Evolutionary conservation across 1,284 basidiomycete genomes (phyloP), one percentile per base, ranked within the genome.

Genomic region (Gymnopus androsaceus): DNA sequence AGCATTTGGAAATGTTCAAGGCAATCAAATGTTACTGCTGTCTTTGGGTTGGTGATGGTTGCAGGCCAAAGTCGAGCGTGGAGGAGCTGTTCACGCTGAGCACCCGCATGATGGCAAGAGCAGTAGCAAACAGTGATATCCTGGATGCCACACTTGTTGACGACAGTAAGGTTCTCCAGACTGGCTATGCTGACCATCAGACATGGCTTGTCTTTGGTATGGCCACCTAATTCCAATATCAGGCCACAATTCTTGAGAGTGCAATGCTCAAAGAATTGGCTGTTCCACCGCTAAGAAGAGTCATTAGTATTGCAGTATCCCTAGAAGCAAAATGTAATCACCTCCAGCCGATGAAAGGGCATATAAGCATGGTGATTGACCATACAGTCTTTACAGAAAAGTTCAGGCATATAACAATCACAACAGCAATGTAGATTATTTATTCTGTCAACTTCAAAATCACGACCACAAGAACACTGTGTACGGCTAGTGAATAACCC

Each of bases 1-100:
- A 70, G 38, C 0, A 68, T 42, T 6, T 72, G 62, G 45, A 66
- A 69, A 6, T 23, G 23, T 9, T 67, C 56, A 71, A 55, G 7
- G 63, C n/a, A 30, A 0, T 36, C 8, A 33, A 70, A 69, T 0
- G 67, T 68, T 1, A 58, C 60, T 0, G 64, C 67, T 1, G 63
- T 66, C 25, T 56, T 55, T 0, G 64, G 68, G 23, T 64, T 53
- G 0, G 17, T 49, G 1, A 54, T 38, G 2, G 61, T 68, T 5
- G 65, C 63, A 1, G 67, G 64, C 40, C 63, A 70, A 19, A 65
- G 49, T 3, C 53, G 50, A 7, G 53, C 31, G 12, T 49, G 49
- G 0, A 69, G 55, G 0, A 70, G 64, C 55, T 70, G 69, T 4
- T 61, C 44, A 38, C 55, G 33, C 15, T 52, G 54, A 49, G 25